phyloP scores from a whole-genome alignment of 208 protist genomes.

The Crithidia expoeki region DNA sequence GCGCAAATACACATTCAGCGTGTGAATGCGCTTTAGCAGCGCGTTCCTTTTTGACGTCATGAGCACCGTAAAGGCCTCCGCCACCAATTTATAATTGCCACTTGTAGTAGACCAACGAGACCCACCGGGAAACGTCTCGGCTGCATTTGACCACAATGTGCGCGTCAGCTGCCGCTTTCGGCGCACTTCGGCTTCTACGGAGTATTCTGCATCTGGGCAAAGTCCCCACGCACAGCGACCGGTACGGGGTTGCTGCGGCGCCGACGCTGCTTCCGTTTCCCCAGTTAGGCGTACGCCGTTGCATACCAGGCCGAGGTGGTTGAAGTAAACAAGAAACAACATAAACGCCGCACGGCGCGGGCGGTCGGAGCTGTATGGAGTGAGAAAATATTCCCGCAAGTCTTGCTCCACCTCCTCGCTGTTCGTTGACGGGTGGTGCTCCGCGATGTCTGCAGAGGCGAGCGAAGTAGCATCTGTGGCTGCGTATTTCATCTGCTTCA shows the following conservation, averaged over 20 bases:
- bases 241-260: neutral
- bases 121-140: conserved; percentile 11
- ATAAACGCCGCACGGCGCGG: conserved; percentile 24
- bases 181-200: conserved; percentile 23
- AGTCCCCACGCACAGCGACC: conserved; percentile 8
- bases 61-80: conserved; percentile 44
- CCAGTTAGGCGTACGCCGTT: conserved; percentile 27
- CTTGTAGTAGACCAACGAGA: conserved; percentile 19
- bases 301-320: conserved; percentile 29
- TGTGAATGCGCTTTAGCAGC: conserved; percentile 37
- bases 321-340: conserved; percentile 31
- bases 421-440: no score
- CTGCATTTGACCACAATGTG: neutral
- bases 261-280: conserved; percentile 4
- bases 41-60: conserved; percentile 20
- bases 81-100: conserved; percentile 6
- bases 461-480: no score
- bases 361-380: neutral
- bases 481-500: neutral
- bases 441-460: no score
- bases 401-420: conserved; percentile 1
- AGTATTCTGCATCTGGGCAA: conserved; percentile 18
- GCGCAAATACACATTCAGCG: conserved; percentile 31
- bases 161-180: conserved; percentile 20
- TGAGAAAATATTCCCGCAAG: conserved; percentile 9